Conservation (phyloP, 2,329 filamentous ascomycete species). For the Pochonia chlamydosporia region DNA sequence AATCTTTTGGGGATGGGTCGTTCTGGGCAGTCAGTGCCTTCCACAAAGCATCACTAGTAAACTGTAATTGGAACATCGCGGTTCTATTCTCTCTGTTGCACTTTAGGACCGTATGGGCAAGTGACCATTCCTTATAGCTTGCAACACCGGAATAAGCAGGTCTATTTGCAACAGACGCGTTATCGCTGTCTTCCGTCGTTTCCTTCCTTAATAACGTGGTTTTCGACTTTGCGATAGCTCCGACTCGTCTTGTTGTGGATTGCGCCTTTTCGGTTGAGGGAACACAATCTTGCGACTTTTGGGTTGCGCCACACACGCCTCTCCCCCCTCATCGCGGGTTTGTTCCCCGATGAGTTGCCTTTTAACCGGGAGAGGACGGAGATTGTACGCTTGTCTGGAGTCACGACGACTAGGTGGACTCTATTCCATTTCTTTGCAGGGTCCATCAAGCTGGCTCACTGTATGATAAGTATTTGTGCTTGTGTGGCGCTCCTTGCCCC, state of each 20-base stretch:
- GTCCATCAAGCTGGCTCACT: background rate
- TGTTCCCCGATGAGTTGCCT: background rate
- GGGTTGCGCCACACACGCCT: background rate
- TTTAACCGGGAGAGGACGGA: background rate
- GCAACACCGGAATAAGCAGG: background rate
- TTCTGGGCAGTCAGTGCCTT: background rate
- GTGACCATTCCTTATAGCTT: slow-evolving; percentile 2
- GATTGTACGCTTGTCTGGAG: background rate
- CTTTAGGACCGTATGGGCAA: slow-evolving; percentile 1
- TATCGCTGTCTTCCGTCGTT: background rate
- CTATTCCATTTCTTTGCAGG: background rate
- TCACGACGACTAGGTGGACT: background rate
- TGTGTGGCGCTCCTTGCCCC: background rate
- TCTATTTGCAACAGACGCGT: background rate
- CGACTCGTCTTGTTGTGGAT: background rate
- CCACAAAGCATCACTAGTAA: background rate
- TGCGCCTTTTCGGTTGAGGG: background rate
- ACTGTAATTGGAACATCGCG: background rate
- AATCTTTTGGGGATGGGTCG: background rate
- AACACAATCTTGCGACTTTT: background rate
- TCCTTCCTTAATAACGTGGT: background rate
- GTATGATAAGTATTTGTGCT: background rate
- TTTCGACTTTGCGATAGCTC: background rate
- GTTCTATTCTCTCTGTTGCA: slow-evolving; percentile 4
- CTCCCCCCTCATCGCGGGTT: background rate